Evolutionary conservation across 352 stramenopile genomes (phyloP), one percentile per base, ranked within the genome.

Genomic region (Phytopythium delawarense): DNA sequence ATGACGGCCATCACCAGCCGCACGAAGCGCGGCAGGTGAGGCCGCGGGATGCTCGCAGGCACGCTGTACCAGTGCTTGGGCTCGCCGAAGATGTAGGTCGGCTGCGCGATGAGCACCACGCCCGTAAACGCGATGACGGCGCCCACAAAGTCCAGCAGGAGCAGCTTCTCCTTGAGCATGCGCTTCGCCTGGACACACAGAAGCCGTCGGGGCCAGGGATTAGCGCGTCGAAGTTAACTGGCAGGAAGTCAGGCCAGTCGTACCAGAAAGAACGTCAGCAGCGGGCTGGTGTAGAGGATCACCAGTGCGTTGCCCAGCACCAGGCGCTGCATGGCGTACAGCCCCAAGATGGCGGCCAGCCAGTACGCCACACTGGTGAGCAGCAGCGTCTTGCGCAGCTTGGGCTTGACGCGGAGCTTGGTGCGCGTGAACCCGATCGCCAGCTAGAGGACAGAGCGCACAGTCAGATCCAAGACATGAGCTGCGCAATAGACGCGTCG

Each of bases 241-340:
- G 25, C 13, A 40, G 34, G 32, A 57, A 16, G 56, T 48, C 42
- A 54, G 25, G 11, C 20, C 6, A 16, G 16, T 40, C 55, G 53
- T 45, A 88, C 81, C 69, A 90, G 64, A 34, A 78, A 72, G 56
- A 84, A 89, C 1, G 69, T 85, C 40, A 88, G 69, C 39, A 92
- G 60, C 11, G 84, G 84, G 37, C 78, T 90, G 37, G 74, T 78
- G 44, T 84, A 87, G n/a, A 87, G 74, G 34, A 92, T 74, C 34
- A 79, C 74, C 18, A 71, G 87, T 11, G 79, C 84, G 58, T 92
- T 84, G 15, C 79, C 81, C 11, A 89, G 65, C 39, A 80, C 71
- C 64, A 90, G 70, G 40, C 81, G 69, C 39, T 80, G 64, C 58
- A 91, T 78, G 23, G 79, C 72, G 66, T 84, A 75, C 34, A 88